Conservation (phyloP, 306 rosid genomes). For the barrel medic (Medicago truncatula) region DNA sequence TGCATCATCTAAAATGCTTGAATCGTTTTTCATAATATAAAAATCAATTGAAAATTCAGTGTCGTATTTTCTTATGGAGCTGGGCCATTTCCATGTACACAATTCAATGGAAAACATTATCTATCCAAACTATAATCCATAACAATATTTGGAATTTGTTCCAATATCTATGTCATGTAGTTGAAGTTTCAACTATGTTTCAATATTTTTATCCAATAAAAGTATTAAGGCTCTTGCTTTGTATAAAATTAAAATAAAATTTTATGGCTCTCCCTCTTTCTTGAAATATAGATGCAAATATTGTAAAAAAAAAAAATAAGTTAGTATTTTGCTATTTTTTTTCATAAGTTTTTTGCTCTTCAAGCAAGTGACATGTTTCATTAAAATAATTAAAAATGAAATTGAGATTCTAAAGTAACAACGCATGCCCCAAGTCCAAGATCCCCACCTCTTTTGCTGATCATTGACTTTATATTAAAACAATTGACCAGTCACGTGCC, state of each 20-base stretch:
- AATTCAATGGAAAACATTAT: conserved; percentile 26
- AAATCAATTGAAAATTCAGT: background rate
- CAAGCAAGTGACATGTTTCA: too few species aligned
- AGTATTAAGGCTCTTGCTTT: background rate
- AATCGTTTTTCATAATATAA: conserved; percentile 3
- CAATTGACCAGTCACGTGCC: conserved; percentile 49
- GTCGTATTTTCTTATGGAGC: conserved; percentile 12
- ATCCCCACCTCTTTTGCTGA: conserved; percentile 16
- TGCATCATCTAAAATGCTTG: conserved; percentile 33
- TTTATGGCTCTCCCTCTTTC: background rate
- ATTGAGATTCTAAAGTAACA: background rate
- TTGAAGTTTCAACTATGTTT: conserved; percentile 11
- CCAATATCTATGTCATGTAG: conserved; percentile 5
- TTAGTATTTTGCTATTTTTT: too few species aligned
- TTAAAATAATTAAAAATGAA: too few species aligned
- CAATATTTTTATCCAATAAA: background rate
- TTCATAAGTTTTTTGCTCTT: too few species aligned
- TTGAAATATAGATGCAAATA: background rate
- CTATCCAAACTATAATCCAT: background rate
- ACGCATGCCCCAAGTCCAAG: conserved; percentile 40
- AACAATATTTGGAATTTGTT: conserved; percentile 3
- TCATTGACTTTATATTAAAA: conserved; percentile 22
- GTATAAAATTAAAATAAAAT: background rate
- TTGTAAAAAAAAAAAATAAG: background rate
- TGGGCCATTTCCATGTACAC: background rate